A percentile compares a stretch with the other conserved stretches of the same genome.
These are phyloP conservation scores for Kwoniella europaea DNA, from an alignment of 768 basidiomycete species.

Conservation along the genomic window DNA sequence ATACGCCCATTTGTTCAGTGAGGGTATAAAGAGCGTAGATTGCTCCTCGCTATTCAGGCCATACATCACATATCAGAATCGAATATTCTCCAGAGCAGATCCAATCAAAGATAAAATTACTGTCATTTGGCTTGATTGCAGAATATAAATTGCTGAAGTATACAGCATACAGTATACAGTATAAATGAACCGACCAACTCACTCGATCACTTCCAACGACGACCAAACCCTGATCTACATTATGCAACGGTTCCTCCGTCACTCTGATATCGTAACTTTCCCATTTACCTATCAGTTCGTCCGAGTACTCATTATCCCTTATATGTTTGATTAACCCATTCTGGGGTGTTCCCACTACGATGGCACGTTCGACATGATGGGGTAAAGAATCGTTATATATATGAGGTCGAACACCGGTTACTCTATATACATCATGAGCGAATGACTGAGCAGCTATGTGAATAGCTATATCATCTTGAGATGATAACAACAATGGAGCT, in stretches of 20 bases:
- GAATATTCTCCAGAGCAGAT: too few species aligned
- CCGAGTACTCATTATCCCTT: conserved; percentile 65
- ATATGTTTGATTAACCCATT: conserved; percentile 66
- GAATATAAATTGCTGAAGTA: too few species aligned
- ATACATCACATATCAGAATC: background rate
- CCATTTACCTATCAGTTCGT: conserved; percentile 69
- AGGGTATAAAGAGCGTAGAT: conserved; percentile 72
- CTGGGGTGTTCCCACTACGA: conserved; percentile 72
- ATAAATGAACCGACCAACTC: conserved; percentile 5
- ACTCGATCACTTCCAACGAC: conserved; percentile 69
- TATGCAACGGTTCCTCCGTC: conserved; percentile 66
- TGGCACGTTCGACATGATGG: conserved; percentile 52
- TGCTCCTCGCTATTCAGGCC: conserved; percentile 63
- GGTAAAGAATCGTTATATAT: conserved; percentile 65
- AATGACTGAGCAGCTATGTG: conserved; percentile 66
- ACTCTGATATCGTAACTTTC: conserved; percentile 67
- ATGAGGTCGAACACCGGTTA: conserved; percentile 65
- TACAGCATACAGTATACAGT: background rate
- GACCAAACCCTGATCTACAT: conserved; percentile 68
- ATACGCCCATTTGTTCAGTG: conserved; percentile 71
- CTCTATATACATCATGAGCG: conserved; percentile 67
- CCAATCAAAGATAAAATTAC: too few species aligned
- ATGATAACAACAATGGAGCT: conserved; percentile 36
- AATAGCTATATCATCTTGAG: conserved; percentile 41
- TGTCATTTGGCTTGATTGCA: too few species aligned